Evolutionary conservation across 2,329 filamentous ascomycete genomes (phyloP), one percentile per base, ranked within the genome.

Genomic region (Pseudocercospora musae): DNA sequence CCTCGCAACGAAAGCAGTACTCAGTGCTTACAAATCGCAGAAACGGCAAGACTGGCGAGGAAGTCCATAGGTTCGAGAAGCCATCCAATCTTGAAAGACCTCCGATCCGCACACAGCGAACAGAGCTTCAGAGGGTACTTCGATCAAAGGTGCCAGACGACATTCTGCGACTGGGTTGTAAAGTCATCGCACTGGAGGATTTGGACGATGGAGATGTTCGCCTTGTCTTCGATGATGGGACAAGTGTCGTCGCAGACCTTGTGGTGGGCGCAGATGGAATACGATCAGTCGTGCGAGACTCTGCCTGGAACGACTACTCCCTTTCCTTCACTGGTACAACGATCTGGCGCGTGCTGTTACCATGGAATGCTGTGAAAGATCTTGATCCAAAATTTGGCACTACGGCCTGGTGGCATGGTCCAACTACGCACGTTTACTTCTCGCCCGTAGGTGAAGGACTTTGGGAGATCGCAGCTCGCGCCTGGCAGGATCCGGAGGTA

Each of bases 191-290:
- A 0, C 66, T 84, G 1, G 69, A 78, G 3, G 73, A 83, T 54
- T 62, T 78, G 1, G 68, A 71, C 0, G 66, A 61, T 13, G 70
- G 69, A 0, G 80, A 78, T 3, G 71, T 82, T 1, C 65, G 72
- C 2, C 71, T 85, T 9, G 52, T 60, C 0, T 85, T 86, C 60
- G 74, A 78, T 11, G 82, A 85, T 64, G 76, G 58, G 1, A 40
- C 42, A 11, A 37, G 27, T 8, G 33, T 33, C 3, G 23, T 59
- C 13, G 61, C 61, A 29, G 59, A 66, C 21, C 56, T 66, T 4
- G 62, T 64, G n/a, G 49, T 85, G 1, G 83, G 82, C 0, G 82
- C 80, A 4, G 81, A 85, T 67, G 81, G 83, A 2, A 84, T 84
- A 57, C 78, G 81, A 60, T 83, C 81, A 4, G 78, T 81, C 18